Evolutionary conservation across 257 asterid genomes (phyloP).

Genomic region (Solanum commersonii): DNA sequence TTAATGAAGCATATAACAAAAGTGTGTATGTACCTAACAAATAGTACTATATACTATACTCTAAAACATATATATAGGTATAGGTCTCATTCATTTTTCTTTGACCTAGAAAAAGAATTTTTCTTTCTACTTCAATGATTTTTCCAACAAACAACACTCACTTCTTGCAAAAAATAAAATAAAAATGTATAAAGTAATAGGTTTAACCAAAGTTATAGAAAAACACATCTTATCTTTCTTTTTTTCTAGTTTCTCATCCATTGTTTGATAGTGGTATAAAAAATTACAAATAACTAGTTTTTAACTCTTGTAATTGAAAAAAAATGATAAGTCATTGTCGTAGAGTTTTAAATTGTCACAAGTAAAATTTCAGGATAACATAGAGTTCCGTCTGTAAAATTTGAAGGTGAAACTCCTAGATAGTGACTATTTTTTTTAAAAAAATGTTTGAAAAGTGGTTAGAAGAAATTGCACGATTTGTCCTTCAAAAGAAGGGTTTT

Average conservation of each 20-base stretch:
- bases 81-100: background rate
- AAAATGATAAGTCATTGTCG: too few relatives aligned
- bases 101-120: background rate
- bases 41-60: background rate
- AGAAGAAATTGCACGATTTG: background rate
- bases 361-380: background rate
- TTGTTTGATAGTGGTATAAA: background rate
- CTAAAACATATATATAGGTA: background rate
- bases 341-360: background rate
- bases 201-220: background rate
- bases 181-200: background rate
- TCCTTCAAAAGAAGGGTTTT: background rate
- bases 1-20: conserved; percentile 1
- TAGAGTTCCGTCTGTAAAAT: background rate
- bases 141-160: background rate
- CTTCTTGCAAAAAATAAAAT: background rate
- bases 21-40: background rate
- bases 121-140: background rate
- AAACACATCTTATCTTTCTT: background rate
- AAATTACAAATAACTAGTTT: too few relatives aligned
- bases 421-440: background rate
- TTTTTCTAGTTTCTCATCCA: background rate
- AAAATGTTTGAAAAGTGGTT: background rate
- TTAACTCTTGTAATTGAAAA: background rate
- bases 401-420: background rate